Evolutionary conservation across 1,284 basidiomycete species (phyloP).

Genomic region (Ganoderma sp.): DNA sequence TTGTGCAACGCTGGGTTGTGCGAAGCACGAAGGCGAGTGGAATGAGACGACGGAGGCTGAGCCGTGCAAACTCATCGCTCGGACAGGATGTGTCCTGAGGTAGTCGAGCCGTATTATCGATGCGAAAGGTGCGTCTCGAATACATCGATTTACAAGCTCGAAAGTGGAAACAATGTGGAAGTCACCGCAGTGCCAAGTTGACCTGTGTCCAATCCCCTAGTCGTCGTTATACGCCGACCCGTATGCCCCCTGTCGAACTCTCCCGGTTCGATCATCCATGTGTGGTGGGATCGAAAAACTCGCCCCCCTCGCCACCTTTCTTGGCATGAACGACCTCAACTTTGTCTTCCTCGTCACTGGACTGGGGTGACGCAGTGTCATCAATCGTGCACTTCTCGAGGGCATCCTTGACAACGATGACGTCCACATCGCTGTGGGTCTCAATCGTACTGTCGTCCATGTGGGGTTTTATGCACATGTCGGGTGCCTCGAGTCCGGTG

Average conservation of each 20-base stretch:
- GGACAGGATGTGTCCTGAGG: background rate
- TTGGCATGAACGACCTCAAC: conserved; percentile 37
- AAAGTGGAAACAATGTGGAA: background rate
- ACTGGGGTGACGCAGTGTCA: conserved; percentile 9
- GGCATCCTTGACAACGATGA: conserved; percentile 25
- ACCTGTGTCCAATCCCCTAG: background rate
- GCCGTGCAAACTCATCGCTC: background rate
- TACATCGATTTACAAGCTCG: background rate
- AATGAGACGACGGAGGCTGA: background rate
- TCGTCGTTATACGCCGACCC: background rate
- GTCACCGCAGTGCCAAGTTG: too few relatives aligned
- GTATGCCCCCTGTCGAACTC: background rate
- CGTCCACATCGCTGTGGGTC: conserved; percentile 63
- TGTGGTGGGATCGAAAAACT: background rate
- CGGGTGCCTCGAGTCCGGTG: conserved; percentile 62
- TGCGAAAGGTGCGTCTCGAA: background rate
- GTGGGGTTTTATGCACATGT: conserved; percentile 55
- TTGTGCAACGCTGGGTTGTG: background rate
- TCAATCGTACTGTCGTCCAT: conserved; percentile 83
- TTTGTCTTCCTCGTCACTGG: conserved; percentile 32
- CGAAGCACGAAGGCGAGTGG: background rate
- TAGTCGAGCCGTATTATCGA: background rate
- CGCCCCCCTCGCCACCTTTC: conserved; percentile 26
- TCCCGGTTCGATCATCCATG: background rate
- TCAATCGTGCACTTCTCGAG: conserved; percentile 14